These are phyloP conservation scores for Quercus bicolor DNA, from an alignment of 306 rosid genomes.

Conservation along the genomic window DNA sequence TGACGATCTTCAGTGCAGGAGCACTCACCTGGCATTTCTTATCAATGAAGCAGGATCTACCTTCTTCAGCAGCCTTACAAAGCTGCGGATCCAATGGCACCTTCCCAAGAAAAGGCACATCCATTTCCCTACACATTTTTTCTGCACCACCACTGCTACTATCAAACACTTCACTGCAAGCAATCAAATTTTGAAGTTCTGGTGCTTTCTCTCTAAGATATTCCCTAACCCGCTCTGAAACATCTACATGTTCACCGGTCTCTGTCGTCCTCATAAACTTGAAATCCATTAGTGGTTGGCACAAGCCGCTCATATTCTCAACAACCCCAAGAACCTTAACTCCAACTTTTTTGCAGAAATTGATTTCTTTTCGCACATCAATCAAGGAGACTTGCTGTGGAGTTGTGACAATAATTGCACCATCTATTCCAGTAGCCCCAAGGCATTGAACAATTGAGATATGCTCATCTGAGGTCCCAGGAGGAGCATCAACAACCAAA, in stretches of 20 bases:
- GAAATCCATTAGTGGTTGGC: conserved; percentile 58
- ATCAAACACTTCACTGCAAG: conserved; percentile 80
- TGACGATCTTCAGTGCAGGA: conserved; percentile 66
- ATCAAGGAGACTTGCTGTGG: conserved; percentile 89
- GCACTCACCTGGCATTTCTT: conserved; percentile 60
- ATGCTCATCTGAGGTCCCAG: conserved; percentile 95
- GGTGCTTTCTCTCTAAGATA: conserved; percentile 66
- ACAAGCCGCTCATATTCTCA: conserved; percentile 91
- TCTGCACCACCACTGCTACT: conserved; percentile 82
- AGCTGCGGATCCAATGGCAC: conserved; percentile 91
- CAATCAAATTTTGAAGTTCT: conserved; percentile 50
- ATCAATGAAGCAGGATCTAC: conserved; percentile 75
- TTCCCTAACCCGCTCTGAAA: conserved; percentile 58
- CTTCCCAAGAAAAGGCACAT: conserved; percentile 78
- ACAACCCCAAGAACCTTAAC: conserved; percentile 80
- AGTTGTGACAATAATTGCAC: conserved; percentile 91
- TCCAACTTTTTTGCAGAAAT: conserved; percentile 82
- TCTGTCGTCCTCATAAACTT: conserved; percentile 53
- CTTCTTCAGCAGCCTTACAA: conserved; percentile 93
- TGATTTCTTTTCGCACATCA: conserved; percentile 87
- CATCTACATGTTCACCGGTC: conserved; percentile 66
- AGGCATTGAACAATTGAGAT: conserved; percentile 83
- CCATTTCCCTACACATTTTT: conserved; percentile 78
- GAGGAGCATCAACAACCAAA: conserved; percentile 91
- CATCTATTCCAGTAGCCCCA: conserved; percentile 65